Base-by-base conservation (phyloP, 148 eudicot genomes). In the Linanthus parryae region DNA sequence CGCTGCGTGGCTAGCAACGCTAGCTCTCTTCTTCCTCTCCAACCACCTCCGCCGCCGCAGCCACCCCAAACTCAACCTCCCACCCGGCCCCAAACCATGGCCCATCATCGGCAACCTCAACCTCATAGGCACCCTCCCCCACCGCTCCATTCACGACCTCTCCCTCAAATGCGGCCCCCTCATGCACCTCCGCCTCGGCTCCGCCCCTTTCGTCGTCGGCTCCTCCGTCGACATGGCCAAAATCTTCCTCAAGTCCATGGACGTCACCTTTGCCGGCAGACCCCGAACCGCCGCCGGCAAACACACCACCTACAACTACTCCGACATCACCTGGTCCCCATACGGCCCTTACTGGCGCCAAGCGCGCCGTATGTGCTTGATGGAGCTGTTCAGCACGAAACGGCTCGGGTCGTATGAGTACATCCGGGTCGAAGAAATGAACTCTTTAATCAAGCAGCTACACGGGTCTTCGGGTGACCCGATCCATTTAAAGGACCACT, bases 51-150 rank as follows among this genome's bases (percentile, higher is more conserved):
- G 56, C 44, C 73, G 56, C 21, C 44, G 52, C 13, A 75, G 69
- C 20, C n/a, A n/a, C n/a, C 73, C 65, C 48, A 81, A 75, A 16
- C 75, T 67, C 44, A 77, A 77, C 57, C 68, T 39, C 34, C 94
- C 99, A 12, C 99, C 96, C 0, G 99, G 99, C 40, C 99, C 99
- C 26, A 81, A 72, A 45, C 78, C 96, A 8, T 92, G 94, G 96
- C 96, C 98, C 13, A 59, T 92, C 0, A 92, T 92, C 11, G 98
- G 98, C 0, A 92, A 92, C 68, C 80, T 87, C 25, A 84, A 92
- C 73, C 91, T 87, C 9, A 77, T 92, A 6, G 94, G 96, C 2
- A 1, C 75, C 9, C 96, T 88, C 46, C 88, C 95, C 3, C 99
- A 92, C 63, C 81, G 79, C 5, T 84, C 95, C 41, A 45, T 88